Base-by-base conservation (phyloP, 768 basidiomycete species). In the Russula sp. region DNA sequence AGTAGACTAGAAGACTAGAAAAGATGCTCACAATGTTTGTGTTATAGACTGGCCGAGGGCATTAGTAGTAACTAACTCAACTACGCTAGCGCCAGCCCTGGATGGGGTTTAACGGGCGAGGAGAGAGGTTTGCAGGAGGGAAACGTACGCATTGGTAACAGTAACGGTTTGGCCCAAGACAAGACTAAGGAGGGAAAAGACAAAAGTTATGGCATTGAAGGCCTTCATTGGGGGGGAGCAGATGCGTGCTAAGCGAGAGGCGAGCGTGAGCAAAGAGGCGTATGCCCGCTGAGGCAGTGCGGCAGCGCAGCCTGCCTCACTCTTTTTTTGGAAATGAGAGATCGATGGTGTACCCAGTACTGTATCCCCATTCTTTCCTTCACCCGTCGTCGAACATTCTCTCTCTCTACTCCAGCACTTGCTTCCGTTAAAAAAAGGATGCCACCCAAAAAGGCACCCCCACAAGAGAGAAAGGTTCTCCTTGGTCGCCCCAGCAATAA, bases 401-500 rank as follows among this genome's bases (percentile, higher is more conserved):
- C 79, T 8, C 65, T 76, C 39, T 78, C 81, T 18, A 55, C 71
- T 56, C 61, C 71, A 43, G 65, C 70, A 25, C 62, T 73, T 52
- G 66, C 71, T 25, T 59, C 72, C 59, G 74, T 73, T 52, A 86
- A 86, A 75, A 83, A 75, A 67, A 90, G 76, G 71, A 97, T 96
- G 93, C 87, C 93, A 3, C 95, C 95, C 14, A 95, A 93, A 78
- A 95, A 96, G 75, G 85, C 85, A 56, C 76, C 77, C 56, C 79
- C 73, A 29, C 77, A 77, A 11, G 92, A 93, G 77, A 97, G 94
- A 79, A 96, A 92, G 75, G 75, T 79, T 29, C 76, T 94, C 18
- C 86, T 98, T 39, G 97, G 97, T 48, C 77, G 94, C 59, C 96
- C 97, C 38, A 80, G 89, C 67, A 99, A 99, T 79, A 98, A 98